Percentiles rank a stretch among this genome's conserved stretches.
phyloP scores from a whole-genome alignment of 441 rosid genomes.

The Populus hybrid region DNA sequence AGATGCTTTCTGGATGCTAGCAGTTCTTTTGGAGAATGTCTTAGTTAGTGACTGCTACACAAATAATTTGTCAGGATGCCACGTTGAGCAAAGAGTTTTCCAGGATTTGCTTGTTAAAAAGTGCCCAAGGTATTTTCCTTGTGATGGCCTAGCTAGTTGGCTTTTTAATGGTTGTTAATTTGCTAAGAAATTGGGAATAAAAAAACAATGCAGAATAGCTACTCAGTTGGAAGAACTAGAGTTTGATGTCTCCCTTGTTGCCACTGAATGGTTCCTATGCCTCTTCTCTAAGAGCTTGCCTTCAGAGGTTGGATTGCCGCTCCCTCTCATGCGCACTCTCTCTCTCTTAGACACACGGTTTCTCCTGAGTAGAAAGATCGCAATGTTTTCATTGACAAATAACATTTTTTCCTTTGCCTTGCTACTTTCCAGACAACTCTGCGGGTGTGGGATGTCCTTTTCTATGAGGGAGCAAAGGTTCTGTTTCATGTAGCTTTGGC shows the following conservation, averaged over 20 bases:
- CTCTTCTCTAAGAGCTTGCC: conserved; percentile 98
- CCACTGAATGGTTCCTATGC: conserved; percentile 98
- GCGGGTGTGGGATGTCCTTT: conserved; percentile 97
- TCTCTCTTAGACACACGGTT: not conserved
- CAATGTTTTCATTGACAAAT: not conserved
- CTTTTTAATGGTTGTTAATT: not conserved
- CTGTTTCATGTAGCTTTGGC: conserved; percentile 97
- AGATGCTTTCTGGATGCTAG: conserved; percentile 98
- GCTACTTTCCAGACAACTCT: conserved; percentile 67
- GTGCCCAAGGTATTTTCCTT: conserved; percentile 63
- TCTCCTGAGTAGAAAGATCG: not conserved
- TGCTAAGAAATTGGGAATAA: conserved; percentile 10
- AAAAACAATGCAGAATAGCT: conserved; percentile 62
- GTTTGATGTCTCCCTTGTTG: conserved; percentile 95
- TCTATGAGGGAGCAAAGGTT: conserved; percentile 96
- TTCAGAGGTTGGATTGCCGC: conserved; percentile 64
- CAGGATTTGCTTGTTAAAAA: conserved; percentile 81
- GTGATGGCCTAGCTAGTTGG: not conserved
- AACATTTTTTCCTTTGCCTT: conserved; percentile 4
- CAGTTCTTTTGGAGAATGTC: conserved; percentile 90
- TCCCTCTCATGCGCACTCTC: not conserved
- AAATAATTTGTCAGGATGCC: conserved; percentile 90
- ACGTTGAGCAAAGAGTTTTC: conserved; percentile 96
- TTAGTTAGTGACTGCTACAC: conserved; percentile 95
- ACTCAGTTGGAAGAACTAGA: conserved; percentile 81